These are phyloP conservation scores for Termitomyces heimii DNA, from an alignment of 768 basidiomycete genomes.

Conservation along the genomic window DNA sequence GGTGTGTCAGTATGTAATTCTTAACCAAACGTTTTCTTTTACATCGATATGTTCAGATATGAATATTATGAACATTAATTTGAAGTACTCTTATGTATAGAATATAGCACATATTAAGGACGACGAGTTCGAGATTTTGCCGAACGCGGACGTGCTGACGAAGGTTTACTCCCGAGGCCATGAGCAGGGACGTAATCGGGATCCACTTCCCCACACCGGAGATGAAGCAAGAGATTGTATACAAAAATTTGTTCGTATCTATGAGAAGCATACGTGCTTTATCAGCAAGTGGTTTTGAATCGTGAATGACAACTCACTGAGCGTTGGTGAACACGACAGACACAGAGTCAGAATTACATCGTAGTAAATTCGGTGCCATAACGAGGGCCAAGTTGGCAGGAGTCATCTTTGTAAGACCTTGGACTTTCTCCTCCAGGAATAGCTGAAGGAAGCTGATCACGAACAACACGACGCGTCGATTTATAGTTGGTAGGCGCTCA, in stretches of 20 bases:
- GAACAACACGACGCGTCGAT: conserved; percentile 82
- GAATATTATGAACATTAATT: background rate
- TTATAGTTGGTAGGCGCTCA: conserved; percentile 74
- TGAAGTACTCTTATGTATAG: background rate
- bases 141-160: conserved; percentile 36
- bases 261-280: conserved; percentile 4
- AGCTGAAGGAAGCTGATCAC: conserved; percentile 88
- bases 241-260: conserved; percentile 90
- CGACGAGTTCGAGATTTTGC: conserved; percentile 56
- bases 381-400: conserved; percentile 83
- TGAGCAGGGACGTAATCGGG: conserved; percentile 72
- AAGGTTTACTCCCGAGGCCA: conserved; percentile 65
- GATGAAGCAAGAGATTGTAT: conserved; percentile 74
- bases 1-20: background rate
- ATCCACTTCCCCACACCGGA: conserved; percentile 73
- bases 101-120: conserved; percentile 7
- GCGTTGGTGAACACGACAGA: conserved; percentile 88
- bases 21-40: background rate
- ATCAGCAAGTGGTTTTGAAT: background rate
- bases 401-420: conserved; percentile 82
- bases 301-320: conserved; percentile 51
- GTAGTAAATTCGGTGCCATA: conserved; percentile 86
- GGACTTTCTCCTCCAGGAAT: conserved; percentile 75
- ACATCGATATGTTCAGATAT: background rate
- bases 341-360: conserved; percentile 86